Percentiles rank a stretch among this genome's conserved stretches.
Evolutionary conservation across 169 alveolate species (phyloP).

Genomic region (Perkinsus olseni): DNA sequence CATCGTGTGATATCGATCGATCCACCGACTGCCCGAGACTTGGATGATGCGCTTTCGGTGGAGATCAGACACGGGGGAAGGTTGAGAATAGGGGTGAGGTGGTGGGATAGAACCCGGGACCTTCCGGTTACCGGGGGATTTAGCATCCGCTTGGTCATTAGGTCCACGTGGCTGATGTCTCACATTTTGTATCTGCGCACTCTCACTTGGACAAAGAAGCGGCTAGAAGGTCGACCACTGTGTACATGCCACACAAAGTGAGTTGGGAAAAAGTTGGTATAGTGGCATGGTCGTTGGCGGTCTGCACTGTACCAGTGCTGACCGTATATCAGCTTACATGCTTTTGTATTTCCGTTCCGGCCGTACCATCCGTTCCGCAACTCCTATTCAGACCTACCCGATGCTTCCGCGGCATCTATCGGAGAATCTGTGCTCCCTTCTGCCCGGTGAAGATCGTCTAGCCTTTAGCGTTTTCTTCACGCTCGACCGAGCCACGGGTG

Average conservation of each 20-base stretch:
- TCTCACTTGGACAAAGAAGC: conserved; percentile 89
- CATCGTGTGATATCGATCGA: conserved; percentile 65
- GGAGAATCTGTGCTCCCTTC: conserved; percentile 71
- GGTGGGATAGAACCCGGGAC: background rate
- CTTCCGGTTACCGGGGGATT: background rate
- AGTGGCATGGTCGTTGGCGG: background rate
- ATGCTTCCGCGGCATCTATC: conserved; percentile 78
- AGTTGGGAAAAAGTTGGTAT: background rate
- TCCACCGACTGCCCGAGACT: conserved; percentile 95
- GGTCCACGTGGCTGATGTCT: conserved; percentile 97
- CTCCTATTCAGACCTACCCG: conserved; percentile 20
- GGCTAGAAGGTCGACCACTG: conserved; percentile 77
- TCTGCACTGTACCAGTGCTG: background rate
- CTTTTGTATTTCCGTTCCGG: too few relatives aligned
- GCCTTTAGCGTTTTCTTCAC: conserved; percentile 71
- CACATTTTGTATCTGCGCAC: conserved; percentile 84
- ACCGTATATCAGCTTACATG: too few relatives aligned
- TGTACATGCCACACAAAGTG: conserved; percentile 12
- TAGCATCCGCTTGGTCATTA: background rate
- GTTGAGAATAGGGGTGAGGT: background rate
- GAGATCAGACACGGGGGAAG: conserved; percentile 40
- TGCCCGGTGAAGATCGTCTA: conserved; percentile 66
- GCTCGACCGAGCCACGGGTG: background rate
- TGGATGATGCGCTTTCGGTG: conserved; percentile 94
- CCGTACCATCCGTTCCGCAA: background rate